Percentiles rank a stretch among this genome's conserved stretches.
Evolutionary conservation across 805 yeast species (phyloP).

Genomic region (Komagataella populi): DNA sequence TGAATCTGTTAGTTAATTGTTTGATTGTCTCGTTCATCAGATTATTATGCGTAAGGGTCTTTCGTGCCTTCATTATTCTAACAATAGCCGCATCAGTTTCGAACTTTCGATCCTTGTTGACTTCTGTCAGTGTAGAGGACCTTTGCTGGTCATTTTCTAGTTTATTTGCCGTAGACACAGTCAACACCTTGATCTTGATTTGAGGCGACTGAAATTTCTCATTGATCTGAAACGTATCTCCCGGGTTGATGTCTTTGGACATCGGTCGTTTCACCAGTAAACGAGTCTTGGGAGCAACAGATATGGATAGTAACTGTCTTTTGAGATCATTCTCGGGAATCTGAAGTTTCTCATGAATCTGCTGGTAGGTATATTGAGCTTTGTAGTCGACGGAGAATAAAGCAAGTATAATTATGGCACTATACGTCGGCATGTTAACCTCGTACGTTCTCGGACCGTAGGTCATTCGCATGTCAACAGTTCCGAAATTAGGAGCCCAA

Average conservation of each 20-base stretch:
- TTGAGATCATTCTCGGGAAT: conserved; percentile 64
- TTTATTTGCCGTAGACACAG: conserved; percentile 34
- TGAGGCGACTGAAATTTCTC: conserved; percentile 54
- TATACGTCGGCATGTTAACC: conserved; percentile 65
- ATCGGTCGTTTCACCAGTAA: conserved; percentile 63
- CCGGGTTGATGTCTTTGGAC: conserved; percentile 52
- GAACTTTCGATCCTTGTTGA: conserved; percentile 49
- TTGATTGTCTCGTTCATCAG: conserved; percentile 52
- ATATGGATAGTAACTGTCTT: conserved; percentile 70
- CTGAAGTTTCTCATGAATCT: conserved; percentile 50
- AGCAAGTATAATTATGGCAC: conserved; percentile 57
- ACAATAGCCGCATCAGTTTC: conserved; percentile 81
- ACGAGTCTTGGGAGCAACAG: conserved; percentile 72
- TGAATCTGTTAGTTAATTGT: conserved; percentile 49
- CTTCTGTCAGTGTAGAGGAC: conserved; percentile 35
- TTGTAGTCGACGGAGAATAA: conserved; percentile 46
- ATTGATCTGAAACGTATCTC: conserved; percentile 58
- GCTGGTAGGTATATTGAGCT: conserved; percentile 37
- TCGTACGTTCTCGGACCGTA: conserved; percentile 63
- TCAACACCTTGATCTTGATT: conserved; percentile 58
- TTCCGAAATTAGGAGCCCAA: conserved; percentile 82
- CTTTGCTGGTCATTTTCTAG: conserved; percentile 41
- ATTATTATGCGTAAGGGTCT: conserved; percentile 45
- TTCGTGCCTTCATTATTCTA: conserved; percentile 72
- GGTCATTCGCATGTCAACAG: conserved; percentile 63